Evolutionary conservation across 1,284 basidiomycete genomes (phyloP).

Genomic region (Anthracocystis walkeri): DNA sequence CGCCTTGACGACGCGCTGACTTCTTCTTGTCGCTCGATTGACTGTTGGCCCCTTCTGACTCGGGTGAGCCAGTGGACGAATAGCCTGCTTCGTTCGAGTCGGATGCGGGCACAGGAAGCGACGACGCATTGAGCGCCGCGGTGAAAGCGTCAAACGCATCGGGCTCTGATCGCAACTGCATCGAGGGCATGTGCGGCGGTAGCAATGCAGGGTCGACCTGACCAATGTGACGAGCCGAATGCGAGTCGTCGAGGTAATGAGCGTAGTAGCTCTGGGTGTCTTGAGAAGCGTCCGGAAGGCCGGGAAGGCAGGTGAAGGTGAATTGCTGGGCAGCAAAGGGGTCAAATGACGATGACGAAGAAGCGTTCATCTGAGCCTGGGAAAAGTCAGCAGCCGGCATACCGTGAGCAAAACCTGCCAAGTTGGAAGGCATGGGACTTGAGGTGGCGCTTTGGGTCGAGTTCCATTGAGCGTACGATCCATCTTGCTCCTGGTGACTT

Average conservation of each 20-base stretch:
- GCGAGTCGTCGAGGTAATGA: slow-evolving; percentile 28
- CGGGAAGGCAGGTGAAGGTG: slow-evolving; percentile 18
- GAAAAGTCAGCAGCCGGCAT: slow-evolving; percentile 8
- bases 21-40: slow-evolving; percentile 42
- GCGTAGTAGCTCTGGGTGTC: slow-evolving; percentile 29
- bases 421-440: background rate
- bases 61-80: slow-evolving; percentile 15
- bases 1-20: slow-evolving; percentile 44
- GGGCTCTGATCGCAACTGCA: slow-evolving; percentile 2
- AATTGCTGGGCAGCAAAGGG: slow-evolving; percentile 11
- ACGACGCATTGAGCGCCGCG: slow-evolving; percentile 14
- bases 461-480: slow-evolving; percentile 2
- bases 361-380: background rate
- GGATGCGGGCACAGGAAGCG: slow-evolving; percentile 13
- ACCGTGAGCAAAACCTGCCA: slow-evolving; percentile 8
- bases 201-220: slow-evolving; percentile 19
- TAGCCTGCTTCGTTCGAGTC: slow-evolving; percentile 8
- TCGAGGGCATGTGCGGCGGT: slow-evolving; percentile 10
- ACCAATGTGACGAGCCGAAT: background rate
- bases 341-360: slow-evolving; percentile 16
- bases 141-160: slow-evolving; percentile 14
- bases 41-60: slow-evolving; percentile 18
- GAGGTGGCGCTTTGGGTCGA: slow-evolving; percentile 3
- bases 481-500: background rate
- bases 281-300: slow-evolving; percentile 9